Evolutionary conservation across 345 rosid genomes (phyloP).

Genomic region (Salix arbutifolia): DNA sequence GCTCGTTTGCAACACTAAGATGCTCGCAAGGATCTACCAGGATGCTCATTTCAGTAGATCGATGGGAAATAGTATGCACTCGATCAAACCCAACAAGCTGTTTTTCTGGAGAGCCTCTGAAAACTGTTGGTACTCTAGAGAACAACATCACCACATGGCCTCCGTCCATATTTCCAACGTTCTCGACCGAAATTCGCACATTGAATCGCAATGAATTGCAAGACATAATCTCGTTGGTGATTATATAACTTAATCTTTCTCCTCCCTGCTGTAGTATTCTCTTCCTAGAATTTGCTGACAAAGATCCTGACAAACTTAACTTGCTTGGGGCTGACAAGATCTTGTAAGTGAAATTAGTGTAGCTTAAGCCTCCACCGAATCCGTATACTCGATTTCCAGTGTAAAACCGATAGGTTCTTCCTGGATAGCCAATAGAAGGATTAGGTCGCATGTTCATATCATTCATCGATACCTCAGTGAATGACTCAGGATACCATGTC

Average conservation of each 20-base stretch:
- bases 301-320: conserved; percentile 35
- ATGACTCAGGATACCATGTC: conserved; percentile 91
- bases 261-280: conserved; percentile 32
- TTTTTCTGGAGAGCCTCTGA: conserved; percentile 49
- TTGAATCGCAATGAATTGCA: conserved; percentile 53
- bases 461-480: conserved; percentile 65
- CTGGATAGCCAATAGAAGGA: conserved; percentile 67
- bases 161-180: conserved; percentile 62
- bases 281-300: conserved; percentile 25
- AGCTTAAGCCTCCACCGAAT: conserved; percentile 84
- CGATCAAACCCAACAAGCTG: conserved; percentile 79
- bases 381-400: conserved; percentile 55
- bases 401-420: conserved; percentile 88
- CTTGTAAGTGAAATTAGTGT: conserved; percentile 52
- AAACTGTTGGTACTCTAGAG: conserved; percentile 43
- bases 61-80: conserved; percentile 42
- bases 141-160: conserved; percentile 72
- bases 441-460: conserved; percentile 87
- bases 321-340: conserved; percentile 53
- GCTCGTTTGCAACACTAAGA: conserved; percentile 51
- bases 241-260: conserved; percentile 28
- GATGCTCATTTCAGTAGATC: conserved; percentile 43
- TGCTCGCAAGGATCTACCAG: conserved; percentile 70
- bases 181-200: conserved; percentile 44
- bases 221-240: conserved; percentile 33